A percentile compares a stretch with the other conserved stretches of the same genome.
Conservation (phyloP, 2,329 filamentous ascomycete species). For the Botrytis pseudocinerea region DNA sequence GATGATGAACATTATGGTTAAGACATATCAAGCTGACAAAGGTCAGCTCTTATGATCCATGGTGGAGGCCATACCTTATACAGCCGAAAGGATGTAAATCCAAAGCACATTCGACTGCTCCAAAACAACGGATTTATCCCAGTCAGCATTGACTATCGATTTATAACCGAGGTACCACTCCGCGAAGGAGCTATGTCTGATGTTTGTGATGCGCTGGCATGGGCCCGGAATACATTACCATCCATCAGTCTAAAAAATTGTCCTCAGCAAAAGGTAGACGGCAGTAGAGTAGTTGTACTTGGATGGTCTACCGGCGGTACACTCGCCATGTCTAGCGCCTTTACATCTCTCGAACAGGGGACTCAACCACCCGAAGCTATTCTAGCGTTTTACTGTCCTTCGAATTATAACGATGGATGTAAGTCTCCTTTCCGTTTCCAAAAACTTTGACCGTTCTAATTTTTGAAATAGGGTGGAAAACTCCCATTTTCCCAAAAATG, state of each 20-base stretch:
- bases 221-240: slow-evolving; percentile 28
- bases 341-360: slow-evolving; percentile 39
- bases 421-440: background rate
- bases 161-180: slow-evolving; percentile 52
- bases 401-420: slow-evolving; percentile 3
- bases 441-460: background rate
- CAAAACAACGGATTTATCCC: slow-evolving; percentile 45
- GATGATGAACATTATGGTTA: background rate
- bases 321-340: slow-evolving; percentile 48
- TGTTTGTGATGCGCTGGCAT: slow-evolving; percentile 46
- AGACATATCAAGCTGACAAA: background rate
- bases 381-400: background rate
- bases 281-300: slow-evolving; percentile 33
- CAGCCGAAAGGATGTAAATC: slow-evolving; percentile 28
- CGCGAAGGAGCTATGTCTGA: slow-evolving; percentile 50
- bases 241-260: background rate
- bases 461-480: background rate
- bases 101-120: slow-evolving; percentile 21
- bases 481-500: background rate
- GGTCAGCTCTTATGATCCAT: slow-evolving; percentile 16
- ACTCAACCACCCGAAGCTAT: slow-evolving; percentile 44
- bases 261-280: background rate
- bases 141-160: slow-evolving; percentile 51
- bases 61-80: slow-evolving; percentile 19
- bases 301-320: slow-evolving; percentile 53